Conservation (phyloP, 371 early-diverging fungal species). For the Syncephalastrum sp. region DNA sequence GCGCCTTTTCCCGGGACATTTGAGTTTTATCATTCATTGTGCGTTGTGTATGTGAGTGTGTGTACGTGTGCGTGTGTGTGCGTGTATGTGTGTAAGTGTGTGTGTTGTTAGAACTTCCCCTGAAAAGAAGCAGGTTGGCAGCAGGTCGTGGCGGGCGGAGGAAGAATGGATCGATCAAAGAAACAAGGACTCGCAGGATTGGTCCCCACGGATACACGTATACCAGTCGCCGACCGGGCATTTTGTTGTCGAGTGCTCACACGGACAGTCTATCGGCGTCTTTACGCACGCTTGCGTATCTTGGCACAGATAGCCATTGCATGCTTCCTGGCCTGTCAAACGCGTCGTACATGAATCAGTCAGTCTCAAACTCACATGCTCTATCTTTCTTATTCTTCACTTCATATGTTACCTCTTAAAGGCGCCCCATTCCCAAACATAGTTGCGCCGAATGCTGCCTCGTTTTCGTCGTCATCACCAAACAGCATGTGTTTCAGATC, state of each 20-base stretch:
- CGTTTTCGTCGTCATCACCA: constrained; percentile 1
- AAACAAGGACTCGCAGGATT: not conserved
- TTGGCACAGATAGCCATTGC: not conserved
- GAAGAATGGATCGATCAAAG: not conserved
- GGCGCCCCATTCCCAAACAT: not conserved
- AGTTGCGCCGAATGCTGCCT: not conserved
- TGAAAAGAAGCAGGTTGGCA: not conserved
- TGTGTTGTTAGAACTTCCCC: not conserved
- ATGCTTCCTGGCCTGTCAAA: too few species aligned
- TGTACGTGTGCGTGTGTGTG: not conserved
- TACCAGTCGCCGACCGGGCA: constrained; percentile 8
- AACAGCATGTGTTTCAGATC: constrained; percentile 6
- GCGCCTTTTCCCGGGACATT: too few species aligned
- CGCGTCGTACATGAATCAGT: not conserved
- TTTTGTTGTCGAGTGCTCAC: constrained; percentile 3
- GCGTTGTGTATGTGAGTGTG: not conserved
- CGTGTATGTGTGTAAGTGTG: not conserved
- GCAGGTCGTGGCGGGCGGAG: too few species aligned
- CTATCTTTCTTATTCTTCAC: too few species aligned
- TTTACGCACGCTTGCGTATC: constrained; percentile 1
- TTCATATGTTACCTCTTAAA: too few species aligned
- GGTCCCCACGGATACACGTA: not conserved
- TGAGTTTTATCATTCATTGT: not conserved
- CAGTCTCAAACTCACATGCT: not conserved
- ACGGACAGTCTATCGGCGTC: constrained; percentile 3